Percentiles rank a stretch among this genome's conserved stretches.
phyloP scores from a whole-genome alignment of 352 stramenopile genomes.

The Phytophthora kernoviae region DNA sequence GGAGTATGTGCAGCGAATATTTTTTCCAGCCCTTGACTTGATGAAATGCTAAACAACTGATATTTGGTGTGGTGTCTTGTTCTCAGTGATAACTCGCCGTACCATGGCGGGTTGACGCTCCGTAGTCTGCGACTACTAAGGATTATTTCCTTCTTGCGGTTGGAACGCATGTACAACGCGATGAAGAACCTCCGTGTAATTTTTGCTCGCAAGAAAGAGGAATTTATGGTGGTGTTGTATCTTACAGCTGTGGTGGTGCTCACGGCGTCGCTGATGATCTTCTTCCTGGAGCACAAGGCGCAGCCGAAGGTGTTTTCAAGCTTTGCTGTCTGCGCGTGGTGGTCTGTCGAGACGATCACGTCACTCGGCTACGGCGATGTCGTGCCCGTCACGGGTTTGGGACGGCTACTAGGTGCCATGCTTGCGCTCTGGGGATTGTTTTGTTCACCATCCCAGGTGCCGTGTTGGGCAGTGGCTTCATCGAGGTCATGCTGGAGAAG shows the following conservation, averaged over 20 bases:
- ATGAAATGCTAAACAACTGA: slow-evolving; percentile 1
- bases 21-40: not conserved
- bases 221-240: slow-evolving; percentile 66
- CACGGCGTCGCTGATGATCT: slow-evolving; percentile 65
- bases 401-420: slow-evolving; percentile 43
- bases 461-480: slow-evolving; percentile 64
- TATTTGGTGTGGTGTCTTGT: not conserved
- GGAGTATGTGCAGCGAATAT: slow-evolving; percentile 29
- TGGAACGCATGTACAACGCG: slow-evolving; percentile 68
- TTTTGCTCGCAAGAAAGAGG: slow-evolving; percentile 64
- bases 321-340: slow-evolving; percentile 60
- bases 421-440: slow-evolving; percentile 64
- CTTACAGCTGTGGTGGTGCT: slow-evolving; percentile 59
- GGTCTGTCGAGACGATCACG: slow-evolving; percentile 68
- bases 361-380: slow-evolving; percentile 72
- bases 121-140: slow-evolving; percentile 62
- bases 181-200: slow-evolving; percentile 62
- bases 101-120: slow-evolving; percentile 51
- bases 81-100: slow-evolving; percentile 21
- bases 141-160: slow-evolving; percentile 59
- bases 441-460: slow-evolving; percentile 71
- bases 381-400: slow-evolving; percentile 49
- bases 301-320: slow-evolving; percentile 57
- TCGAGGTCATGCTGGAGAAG: slow-evolving; percentile 75
- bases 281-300: slow-evolving; percentile 59